Conservation (phyloP, 495 filamentous ascomycete species). For the Pyrenopolyporus hunteri region DNA sequence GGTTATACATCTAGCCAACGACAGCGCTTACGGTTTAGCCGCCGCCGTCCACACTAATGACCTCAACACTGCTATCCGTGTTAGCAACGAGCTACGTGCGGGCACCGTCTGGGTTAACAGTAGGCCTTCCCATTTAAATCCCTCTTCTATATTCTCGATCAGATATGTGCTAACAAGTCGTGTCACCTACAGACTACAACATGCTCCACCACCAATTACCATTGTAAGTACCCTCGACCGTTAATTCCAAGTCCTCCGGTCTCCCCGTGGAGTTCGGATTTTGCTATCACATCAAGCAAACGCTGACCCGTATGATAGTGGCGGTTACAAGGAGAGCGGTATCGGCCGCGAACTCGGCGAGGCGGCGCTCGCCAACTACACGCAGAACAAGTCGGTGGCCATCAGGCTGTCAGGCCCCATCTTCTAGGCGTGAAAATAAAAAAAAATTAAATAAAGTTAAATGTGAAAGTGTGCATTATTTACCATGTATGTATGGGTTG, state of each 20-base stretch:
- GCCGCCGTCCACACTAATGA: slow-evolving; percentile 91
- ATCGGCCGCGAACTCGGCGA: slow-evolving; percentile 94
- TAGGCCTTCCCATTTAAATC: neutral
- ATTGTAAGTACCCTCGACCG: slow-evolving; percentile 54
- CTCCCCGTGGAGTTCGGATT: too few species aligned
- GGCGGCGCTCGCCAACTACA: slow-evolving; percentile 91
- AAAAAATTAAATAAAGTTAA: slow-evolving; percentile 5
- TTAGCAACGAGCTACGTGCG: slow-evolving; percentile 79
- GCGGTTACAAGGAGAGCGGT: slow-evolving; percentile 91
- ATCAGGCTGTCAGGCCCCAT: slow-evolving; percentile 57
- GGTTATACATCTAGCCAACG: slow-evolving; percentile 80
- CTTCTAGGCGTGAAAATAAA: slow-evolving; percentile 38
- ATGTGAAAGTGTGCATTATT: slow-evolving; percentile 1
- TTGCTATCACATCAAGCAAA: too few species aligned
- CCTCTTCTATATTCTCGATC: neutral
- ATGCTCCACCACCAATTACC: slow-evolving; percentile 77
- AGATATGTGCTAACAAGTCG: neutral
- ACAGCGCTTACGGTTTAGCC: slow-evolving; percentile 84
- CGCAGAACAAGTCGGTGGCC: slow-evolving; percentile 69
- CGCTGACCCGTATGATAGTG: slow-evolving; percentile 40
- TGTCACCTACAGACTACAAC: slow-evolving; percentile 57
- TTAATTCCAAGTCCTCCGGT: neutral
- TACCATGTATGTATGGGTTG: slow-evolving; percentile 5
- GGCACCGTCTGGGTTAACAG: slow-evolving; percentile 97
- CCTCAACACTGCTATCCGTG: slow-evolving; percentile 90